phyloP scores from a whole-genome alignment of 495 filamentous ascomycete species.

The Beverwykella pulmonaria region DNA sequence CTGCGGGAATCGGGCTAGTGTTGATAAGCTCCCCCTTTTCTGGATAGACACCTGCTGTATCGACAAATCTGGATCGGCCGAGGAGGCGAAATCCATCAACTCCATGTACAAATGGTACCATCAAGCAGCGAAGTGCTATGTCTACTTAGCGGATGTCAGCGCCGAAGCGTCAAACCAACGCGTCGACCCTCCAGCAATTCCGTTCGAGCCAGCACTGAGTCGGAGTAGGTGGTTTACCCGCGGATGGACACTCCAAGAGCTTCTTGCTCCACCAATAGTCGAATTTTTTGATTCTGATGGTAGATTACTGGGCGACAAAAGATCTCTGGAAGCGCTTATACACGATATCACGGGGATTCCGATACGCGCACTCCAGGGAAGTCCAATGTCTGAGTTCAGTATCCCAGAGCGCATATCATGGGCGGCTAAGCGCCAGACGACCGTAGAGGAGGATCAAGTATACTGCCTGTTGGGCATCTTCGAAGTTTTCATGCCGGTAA shows the following conservation, averaged over 20 bases:
- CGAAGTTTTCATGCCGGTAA: neutral
- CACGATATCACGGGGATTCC: neutral
- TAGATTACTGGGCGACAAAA: neutral
- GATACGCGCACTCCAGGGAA: neutral
- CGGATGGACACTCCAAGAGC: no score
- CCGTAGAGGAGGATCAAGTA: neutral
- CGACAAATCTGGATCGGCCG: neutral
- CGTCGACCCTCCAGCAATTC: neutral
- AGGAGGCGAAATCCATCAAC: neutral
- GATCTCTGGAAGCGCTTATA: neutral
- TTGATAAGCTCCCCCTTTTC: neutral
- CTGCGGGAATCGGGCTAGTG: neutral
- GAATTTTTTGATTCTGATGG: neutral
- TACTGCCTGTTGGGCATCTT: neutral
- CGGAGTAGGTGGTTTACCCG: no score
- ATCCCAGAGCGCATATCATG: neutral
- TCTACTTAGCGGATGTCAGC: neutral
- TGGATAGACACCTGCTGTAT: constrained; percentile 1
- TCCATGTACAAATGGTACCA: neutral
- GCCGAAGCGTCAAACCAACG: neutral
- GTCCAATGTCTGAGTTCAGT: neutral
- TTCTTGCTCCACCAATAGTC: neutral
- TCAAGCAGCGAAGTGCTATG: neutral
- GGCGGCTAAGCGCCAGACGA: neutral
- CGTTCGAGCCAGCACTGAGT: neutral